Evolutionary conservation across 495 filamentous ascomycete species (phyloP).

Genomic region (Cryomyces antarcticus): DNA sequence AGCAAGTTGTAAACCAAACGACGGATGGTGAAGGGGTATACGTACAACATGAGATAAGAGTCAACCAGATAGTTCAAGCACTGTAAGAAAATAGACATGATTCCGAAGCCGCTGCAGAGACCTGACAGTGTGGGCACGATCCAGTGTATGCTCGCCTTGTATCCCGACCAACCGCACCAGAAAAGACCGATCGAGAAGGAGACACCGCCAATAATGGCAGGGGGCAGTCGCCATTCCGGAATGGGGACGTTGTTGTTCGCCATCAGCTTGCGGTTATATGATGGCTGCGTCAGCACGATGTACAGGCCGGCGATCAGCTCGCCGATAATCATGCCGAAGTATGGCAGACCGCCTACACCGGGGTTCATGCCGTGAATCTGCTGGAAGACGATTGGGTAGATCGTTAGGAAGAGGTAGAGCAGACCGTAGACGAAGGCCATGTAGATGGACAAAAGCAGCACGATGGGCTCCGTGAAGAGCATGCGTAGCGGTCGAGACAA

Average conservation of each 20-base stretch:
- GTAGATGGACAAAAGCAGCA: constrained; percentile 53
- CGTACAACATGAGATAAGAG: constrained; percentile 69
- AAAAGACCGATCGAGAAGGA: constrained; percentile 60
- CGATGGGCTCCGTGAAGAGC: constrained; percentile 63
- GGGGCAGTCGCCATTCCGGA: constrained; percentile 73
- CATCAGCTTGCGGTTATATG: constrained; percentile 30
- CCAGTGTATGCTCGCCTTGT: constrained; percentile 47
- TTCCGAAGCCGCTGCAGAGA: constrained; percentile 35
- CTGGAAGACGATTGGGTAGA: constrained; percentile 65
- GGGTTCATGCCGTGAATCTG: constrained; percentile 43
- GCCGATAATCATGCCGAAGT: constrained; percentile 62
- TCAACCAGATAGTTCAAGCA: constrained; percentile 75
- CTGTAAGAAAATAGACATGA: constrained; percentile 70
- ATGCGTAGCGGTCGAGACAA: constrained; percentile 63
- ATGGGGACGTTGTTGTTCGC: constrained; percentile 55
- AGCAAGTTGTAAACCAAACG: not conserved
- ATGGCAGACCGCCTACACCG: constrained; percentile 54
- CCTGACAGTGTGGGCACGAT: constrained; percentile 62
- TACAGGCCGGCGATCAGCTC: constrained; percentile 44
- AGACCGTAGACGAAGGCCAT: constrained; percentile 71
- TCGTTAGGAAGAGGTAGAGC: constrained; percentile 63
- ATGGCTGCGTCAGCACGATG: constrained; percentile 45
- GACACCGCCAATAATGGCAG: constrained; percentile 55
- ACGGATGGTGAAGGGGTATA: constrained; percentile 2
- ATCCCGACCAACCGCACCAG: constrained; percentile 76